A percentile compares a stretch with the other conserved stretches of the same genome.
Evolutionary conservation across 768 basidiomycete species (phyloP).

Genomic region (Fistulinella prunicolor): DNA sequence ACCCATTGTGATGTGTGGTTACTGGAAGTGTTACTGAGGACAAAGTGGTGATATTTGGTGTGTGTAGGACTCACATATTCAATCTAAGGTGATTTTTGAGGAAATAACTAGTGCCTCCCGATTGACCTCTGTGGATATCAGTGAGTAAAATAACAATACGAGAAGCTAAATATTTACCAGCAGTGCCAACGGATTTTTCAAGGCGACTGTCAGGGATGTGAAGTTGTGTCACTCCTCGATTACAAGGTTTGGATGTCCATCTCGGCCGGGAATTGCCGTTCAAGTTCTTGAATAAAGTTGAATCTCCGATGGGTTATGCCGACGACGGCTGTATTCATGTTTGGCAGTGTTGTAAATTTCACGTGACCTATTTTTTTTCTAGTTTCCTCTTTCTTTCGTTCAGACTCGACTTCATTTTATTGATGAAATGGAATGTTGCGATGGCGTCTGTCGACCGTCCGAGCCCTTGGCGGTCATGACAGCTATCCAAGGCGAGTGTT

Average conservation of each 20-base stretch:
- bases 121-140: constrained; percentile 72
- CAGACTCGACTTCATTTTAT: not conserved
- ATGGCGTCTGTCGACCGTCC: constrained; percentile 60
- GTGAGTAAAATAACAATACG: constrained; percentile 4
- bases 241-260: constrained; percentile 24
- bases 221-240: constrained; percentile 6
- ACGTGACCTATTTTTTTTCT: constrained; percentile 12
- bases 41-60: not conserved
- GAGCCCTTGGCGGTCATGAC: constrained; percentile 38
- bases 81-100: constrained; percentile 22
- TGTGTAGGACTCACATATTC: constrained; percentile 25
- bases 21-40: constrained; percentile 9
- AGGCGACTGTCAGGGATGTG: constrained; percentile 52
- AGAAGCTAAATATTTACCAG: constrained; percentile 44
- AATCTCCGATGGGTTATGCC: constrained; percentile 21
- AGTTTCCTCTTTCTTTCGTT: not conserved
- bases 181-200: constrained; percentile 95
- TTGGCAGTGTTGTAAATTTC: not conserved
- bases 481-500: constrained; percentile 23
- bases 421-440: constrained; percentile 79
- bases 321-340: constrained; percentile 10
- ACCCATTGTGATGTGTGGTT: constrained; percentile 68
- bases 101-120: constrained; percentile 70
- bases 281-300: constrained; percentile 32
- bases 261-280: constrained; percentile 19